Conservation (phyloP, 352 stramenopile genomes). For the Elongisporangium anandrum region DNA sequence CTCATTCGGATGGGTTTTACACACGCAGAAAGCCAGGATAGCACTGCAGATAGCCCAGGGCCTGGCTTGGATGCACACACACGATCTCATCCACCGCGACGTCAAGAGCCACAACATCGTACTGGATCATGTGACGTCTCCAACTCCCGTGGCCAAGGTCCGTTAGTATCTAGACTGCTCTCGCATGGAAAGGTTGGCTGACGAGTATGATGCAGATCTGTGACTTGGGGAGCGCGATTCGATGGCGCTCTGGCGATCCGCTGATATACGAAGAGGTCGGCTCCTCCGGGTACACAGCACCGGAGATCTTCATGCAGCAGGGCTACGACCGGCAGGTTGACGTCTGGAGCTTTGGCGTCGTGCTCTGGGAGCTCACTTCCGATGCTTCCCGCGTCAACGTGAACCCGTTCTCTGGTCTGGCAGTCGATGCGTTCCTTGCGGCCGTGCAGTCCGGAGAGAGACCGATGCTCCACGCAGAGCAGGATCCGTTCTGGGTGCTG, state of each 20-base stretch:
- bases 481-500: not conserved
- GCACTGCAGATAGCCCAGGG: slow-evolving; percentile 25
- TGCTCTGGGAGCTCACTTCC: slow-evolving; percentile 34
- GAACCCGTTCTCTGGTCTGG: slow-evolving; percentile 29
- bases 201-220: not conserved
- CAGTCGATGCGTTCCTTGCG: slow-evolving; percentile 15
- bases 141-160: slow-evolving; percentile 21
- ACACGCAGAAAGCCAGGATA: slow-evolving; percentile 21
- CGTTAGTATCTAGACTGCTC: not conserved
- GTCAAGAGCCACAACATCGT: slow-evolving; percentile 47
- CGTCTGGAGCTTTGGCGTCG: slow-evolving; percentile 42
- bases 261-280: slow-evolving; percentile 24
- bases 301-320: slow-evolving; percentile 30
- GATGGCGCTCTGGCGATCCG: slow-evolving; percentile 7
- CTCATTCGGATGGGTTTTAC: not conserved
- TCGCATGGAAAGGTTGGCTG: slow-evolving; percentile 1
- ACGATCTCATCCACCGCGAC: slow-evolving; percentile 36
- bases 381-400: slow-evolving; percentile 1
- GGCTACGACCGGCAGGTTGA: slow-evolving; percentile 40
- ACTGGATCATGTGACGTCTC: slow-evolving; percentile 4
- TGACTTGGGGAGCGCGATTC: slow-evolving; percentile 29
- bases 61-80: slow-evolving; percentile 26
- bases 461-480: not conserved
- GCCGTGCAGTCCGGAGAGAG: not conserved
- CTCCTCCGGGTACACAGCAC: slow-evolving; percentile 39